Evolutionary conservation across 2,329 filamentous ascomycete genomes (phyloP).

Genomic region (Didymosphaeria variabile): DNA sequence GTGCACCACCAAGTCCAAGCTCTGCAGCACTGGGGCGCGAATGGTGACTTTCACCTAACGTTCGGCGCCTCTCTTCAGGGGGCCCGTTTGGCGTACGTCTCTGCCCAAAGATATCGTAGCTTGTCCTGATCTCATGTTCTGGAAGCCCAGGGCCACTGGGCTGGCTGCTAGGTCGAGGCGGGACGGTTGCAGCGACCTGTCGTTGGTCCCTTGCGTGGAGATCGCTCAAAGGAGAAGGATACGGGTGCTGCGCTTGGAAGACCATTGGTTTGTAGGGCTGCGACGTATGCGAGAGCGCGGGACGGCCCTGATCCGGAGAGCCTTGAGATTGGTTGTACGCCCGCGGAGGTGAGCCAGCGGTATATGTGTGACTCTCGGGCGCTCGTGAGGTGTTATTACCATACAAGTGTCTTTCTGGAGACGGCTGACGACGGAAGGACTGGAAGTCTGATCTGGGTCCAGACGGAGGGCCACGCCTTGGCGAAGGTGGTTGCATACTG

Average conservation of each 20-base stretch:
- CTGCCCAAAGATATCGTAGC: slow-evolving; percentile 36
- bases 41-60: slow-evolving; percentile 47
- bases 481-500: slow-evolving; percentile 60
- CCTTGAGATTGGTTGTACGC: slow-evolving; percentile 43
- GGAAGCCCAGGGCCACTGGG: slow-evolving; percentile 40
- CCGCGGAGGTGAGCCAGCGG: slow-evolving; percentile 43
- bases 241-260: slow-evolving; percentile 42
- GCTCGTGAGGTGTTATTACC: slow-evolving; percentile 34
- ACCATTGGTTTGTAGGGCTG: slow-evolving; percentile 46
- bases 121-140: slow-evolving; percentile 32
- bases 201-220: slow-evolving; percentile 32
- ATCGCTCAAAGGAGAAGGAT: slow-evolving; percentile 43
- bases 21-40: slow-evolving; percentile 44
- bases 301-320: slow-evolving; percentile 47
- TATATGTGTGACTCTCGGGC: slow-evolving; percentile 38
- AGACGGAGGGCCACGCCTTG: slow-evolving; percentile 44
- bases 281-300: slow-evolving; percentile 39
- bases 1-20: slow-evolving; percentile 31
- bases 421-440: slow-evolving; percentile 47
- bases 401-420: slow-evolving; percentile 49
- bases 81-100: slow-evolving; percentile 40
- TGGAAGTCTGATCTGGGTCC: slow-evolving; percentile 46
- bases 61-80: slow-evolving; percentile 46
- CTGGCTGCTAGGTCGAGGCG: slow-evolving; percentile 53
- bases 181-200: slow-evolving; percentile 37